Percentiles rank a stretch among this genome's conserved stretches.
phyloP scores from a whole-genome alignment of 768 basidiomycete species.

The Mycena vulgaris region DNA sequence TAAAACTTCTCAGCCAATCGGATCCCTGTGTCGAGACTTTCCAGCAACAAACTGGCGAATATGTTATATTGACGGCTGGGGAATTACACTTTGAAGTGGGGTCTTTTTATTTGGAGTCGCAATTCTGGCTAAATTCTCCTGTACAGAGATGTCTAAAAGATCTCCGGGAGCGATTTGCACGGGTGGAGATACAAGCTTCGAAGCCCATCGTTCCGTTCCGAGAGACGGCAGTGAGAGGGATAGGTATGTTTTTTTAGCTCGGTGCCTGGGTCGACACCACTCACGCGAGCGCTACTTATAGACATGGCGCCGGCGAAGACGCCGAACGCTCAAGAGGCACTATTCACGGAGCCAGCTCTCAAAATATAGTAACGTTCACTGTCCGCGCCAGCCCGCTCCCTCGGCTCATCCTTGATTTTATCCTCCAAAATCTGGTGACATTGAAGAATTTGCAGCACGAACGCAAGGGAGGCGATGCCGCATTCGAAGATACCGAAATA shows the following conservation, averaged over 20 bases:
- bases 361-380: constrained; percentile 84
- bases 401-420: constrained; percentile 76
- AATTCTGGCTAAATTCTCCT: neutral
- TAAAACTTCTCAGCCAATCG: constrained; percentile 92
- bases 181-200: constrained; percentile 93
- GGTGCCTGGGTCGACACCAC: neutral
- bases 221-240: constrained; percentile 89
- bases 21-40: constrained; percentile 99
- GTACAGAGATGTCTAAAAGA: constrained; percentile 94
- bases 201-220: constrained; percentile 98
- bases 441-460: constrained; percentile 74
- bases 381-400: constrained; percentile 90
- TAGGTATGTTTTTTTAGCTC: constrained; percentile 67
- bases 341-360: constrained; percentile 76
- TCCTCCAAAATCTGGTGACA: constrained; percentile 78
- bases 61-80: constrained; percentile 96
- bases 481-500: constrained; percentile 48
- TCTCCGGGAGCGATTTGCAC: constrained; percentile 94
- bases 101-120: neutral
- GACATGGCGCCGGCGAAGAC: constrained; percentile 93
- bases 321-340: constrained; percentile 81
- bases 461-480: constrained; percentile 50
- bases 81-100: constrained; percentile 95
- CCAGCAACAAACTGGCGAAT: constrained; percentile 97
- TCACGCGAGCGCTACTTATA: constrained; percentile 45